Evolutionary conservation across 129 eudicot genomes (phyloP).

Genomic region (Flaveria ramosissima): DNA sequence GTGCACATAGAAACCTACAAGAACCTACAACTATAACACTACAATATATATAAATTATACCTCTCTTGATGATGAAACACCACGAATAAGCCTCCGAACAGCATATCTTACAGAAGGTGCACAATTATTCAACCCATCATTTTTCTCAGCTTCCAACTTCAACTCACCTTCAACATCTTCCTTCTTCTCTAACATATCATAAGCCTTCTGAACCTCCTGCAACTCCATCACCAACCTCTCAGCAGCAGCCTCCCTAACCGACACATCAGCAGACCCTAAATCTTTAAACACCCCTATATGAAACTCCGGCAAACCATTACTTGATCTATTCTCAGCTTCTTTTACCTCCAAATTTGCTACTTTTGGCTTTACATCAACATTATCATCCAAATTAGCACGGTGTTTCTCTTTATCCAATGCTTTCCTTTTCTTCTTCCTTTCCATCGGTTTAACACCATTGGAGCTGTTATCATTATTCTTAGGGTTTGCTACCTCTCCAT

Average conservation of each 20-base stretch:
- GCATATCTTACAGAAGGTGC: constrained; percentile 94
- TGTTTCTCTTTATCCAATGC: constrained; percentile 69
- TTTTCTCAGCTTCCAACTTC: constrained; percentile 81
- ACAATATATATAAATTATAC: constrained; percentile 32
- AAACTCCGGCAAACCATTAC: constrained; percentile 66
- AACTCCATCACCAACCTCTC: constrained; percentile 64
- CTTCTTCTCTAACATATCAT: constrained; percentile 52
- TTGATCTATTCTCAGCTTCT: constrained; percentile 32
- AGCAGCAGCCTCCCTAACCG: constrained; percentile 70
- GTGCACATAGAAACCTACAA: not conserved
- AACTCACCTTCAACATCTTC: constrained; percentile 52
- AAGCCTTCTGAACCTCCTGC: constrained; percentile 69
- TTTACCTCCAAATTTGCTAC: constrained; percentile 19
- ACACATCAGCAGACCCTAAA: constrained; percentile 57
- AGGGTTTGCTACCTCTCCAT: constrained; percentile 33
- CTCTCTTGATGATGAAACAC: constrained; percentile 94
- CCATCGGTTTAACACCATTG: constrained; percentile 66
- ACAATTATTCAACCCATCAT: constrained; percentile 88
- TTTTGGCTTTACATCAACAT: constrained; percentile 24
- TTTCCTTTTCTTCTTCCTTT: constrained; percentile 70
- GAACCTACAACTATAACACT: constrained; percentile 1
- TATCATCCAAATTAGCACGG: constrained; percentile 23
- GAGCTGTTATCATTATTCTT: constrained; percentile 12
- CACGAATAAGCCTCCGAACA: constrained; percentile 82
- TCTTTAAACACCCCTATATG: constrained; percentile 82